Percentiles rank a stretch among this genome's conserved stretches.
Conservation (phyloP, 371 early-diverging fungal genomes). For the Rhizopus arrhizus region DNA sequence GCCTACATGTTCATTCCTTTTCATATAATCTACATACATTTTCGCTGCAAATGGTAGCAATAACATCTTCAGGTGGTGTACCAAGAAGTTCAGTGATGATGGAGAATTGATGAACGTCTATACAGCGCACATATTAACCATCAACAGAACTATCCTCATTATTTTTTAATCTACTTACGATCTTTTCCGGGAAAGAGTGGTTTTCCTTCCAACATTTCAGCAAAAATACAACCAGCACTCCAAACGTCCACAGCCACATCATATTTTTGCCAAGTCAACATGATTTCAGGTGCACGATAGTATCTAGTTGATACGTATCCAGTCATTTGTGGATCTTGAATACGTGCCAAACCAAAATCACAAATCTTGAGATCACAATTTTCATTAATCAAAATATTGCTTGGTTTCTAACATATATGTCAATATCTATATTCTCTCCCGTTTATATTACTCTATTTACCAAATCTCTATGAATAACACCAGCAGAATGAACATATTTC, state of each 20-base stretch:
- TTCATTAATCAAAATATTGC: constrained; percentile 93
- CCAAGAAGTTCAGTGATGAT: constrained; percentile 94
- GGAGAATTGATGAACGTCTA: constrained; percentile 93
- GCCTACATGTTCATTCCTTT: constrained; percentile 10
- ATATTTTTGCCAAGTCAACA: constrained; percentile 98
- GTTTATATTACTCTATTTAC: constrained; percentile 36
- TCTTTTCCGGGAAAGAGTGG: constrained; percentile 97
- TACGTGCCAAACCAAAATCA: constrained; percentile 97
- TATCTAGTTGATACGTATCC: constrained; percentile 98
- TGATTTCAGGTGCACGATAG: constrained; percentile 98
- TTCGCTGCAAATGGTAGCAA: constrained; percentile 90
- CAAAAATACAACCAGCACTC: constrained; percentile 99
- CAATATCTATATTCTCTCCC: not conserved
- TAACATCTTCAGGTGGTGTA: constrained; percentile 91
- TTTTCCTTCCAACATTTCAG: constrained; percentile 95
- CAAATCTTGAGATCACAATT: constrained; percentile 97
- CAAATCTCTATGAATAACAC: constrained; percentile 94
- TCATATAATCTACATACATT: constrained; percentile 57
- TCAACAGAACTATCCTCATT: not conserved
- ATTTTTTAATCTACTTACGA: constrained; percentile 57
- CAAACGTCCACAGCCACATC: constrained; percentile 98
- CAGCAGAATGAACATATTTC: constrained; percentile 93
- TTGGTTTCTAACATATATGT: constrained; percentile 75
- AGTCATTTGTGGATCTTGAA: constrained; percentile 91
- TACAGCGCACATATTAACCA: not conserved